phyloP scores from a whole-genome alignment of 1,284 basidiomycete genomes.

The Phylloboletellus chloephorus region DNA sequence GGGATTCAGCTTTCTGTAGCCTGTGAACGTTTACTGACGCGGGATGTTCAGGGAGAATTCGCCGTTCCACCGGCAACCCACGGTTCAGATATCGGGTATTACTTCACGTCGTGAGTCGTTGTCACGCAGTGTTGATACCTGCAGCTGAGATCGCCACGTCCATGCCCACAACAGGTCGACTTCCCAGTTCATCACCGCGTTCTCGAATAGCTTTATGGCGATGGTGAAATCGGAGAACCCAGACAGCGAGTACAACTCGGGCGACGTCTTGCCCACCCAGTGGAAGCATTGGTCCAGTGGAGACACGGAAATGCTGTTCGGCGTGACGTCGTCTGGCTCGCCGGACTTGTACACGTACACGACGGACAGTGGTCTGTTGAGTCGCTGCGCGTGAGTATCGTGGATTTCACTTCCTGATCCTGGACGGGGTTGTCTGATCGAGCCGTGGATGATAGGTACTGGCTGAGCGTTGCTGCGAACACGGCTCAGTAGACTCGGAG shows the following conservation, averaged over 20 bases:
- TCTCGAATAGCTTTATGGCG: conserved; percentile 23
- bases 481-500: conserved; percentile 12
- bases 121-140: no score
- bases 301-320: conserved; percentile 24
- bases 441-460: conserved; percentile 7
- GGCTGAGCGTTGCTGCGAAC: conserved; percentile 13
- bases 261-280: conserved; percentile 13
- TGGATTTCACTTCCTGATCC: background rate
- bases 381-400: conserved; percentile 24
- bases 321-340: conserved; percentile 11
- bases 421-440: conserved; percentile 1
- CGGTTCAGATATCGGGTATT: conserved; percentile 7
- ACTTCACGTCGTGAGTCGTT: conserved; percentile 4
- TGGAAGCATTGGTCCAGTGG: conserved; percentile 16
- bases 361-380: conserved; percentile 13
- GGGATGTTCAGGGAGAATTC: conserved; percentile 9
- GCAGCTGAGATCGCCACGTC: background rate
- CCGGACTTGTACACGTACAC: conserved; percentile 12
- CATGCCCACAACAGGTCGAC: conserved; percentile 13
- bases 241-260: conserved; percentile 10
- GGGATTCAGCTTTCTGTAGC: background rate
- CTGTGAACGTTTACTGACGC: background rate
- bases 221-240: conserved; percentile 17
- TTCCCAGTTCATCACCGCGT: conserved; percentile 19
- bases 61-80: conserved; percentile 5